These are phyloP conservation scores for Microascus cirrosus DNA, from an alignment of 2,329 filamentous ascomycete genomes.

Conservation along the genomic window DNA sequence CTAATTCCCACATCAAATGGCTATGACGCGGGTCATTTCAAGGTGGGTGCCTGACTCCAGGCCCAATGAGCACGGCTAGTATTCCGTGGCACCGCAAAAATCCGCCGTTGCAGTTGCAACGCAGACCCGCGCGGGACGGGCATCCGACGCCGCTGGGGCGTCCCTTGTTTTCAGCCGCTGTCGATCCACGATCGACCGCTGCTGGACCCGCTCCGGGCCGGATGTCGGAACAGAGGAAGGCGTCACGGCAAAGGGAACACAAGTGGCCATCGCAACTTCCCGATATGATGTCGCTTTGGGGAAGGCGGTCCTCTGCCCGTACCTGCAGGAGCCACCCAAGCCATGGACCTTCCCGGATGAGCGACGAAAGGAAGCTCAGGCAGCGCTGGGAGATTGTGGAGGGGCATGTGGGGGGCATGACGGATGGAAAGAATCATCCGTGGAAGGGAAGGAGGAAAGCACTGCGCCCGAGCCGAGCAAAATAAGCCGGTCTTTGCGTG, in stretches of 20 bases:
- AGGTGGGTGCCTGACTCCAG: too few relatives aligned
- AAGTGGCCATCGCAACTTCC: not conserved
- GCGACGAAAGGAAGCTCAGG: not conserved
- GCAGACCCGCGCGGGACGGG: not conserved
- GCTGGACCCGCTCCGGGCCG: not conserved
- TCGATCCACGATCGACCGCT: slow-evolving; percentile 1
- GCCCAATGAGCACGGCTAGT: too few relatives aligned
- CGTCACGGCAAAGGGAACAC: not conserved
- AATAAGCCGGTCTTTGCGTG: not conserved
- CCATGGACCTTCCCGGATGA: not conserved
- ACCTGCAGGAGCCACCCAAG: slow-evolving; percentile 4
- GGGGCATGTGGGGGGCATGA: not conserved
- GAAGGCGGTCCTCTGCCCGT: not conserved
- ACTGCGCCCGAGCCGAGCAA: not conserved
- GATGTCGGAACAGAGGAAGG: not conserved
- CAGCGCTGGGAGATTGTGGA: not conserved
- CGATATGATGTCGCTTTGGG: slow-evolving; percentile 1
- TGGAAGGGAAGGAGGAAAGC: not conserved
- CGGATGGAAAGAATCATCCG: not conserved
- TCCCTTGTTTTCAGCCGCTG: slow-evolving; percentile 1
- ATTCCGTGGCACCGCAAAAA: too few relatives aligned
- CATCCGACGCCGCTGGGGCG: not conserved
- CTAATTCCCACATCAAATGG: too few relatives aligned
- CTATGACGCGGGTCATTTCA: too few relatives aligned
- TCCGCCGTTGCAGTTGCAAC: not conserved